These are phyloP conservation scores for Kazachstania sp. DNA, from an alignment of 1,139 yeast genomes.

Conservation along the genomic window DNA sequence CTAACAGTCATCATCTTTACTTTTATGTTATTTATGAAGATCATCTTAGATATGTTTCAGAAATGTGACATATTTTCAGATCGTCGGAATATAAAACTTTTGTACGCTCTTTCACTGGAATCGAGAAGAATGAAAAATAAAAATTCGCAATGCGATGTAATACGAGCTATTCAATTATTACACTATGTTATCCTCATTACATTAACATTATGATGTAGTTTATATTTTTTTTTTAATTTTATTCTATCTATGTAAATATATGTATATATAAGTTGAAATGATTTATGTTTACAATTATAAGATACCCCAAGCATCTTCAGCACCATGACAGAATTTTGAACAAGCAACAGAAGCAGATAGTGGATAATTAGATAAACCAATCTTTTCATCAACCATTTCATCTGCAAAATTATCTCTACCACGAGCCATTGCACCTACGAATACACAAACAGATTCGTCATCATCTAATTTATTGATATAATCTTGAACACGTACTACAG, in stretches of 20 bases:
- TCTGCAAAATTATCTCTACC: slow-evolving; percentile 97
- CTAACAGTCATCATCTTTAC: too few relatives aligned
- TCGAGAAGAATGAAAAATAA: too few relatives aligned
- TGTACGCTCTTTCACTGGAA: too few relatives aligned
- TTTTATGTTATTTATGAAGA: too few relatives aligned
- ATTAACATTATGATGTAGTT: too few relatives aligned
- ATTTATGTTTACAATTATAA: slow-evolving; percentile 28
- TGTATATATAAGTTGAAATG: background rate
- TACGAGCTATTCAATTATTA: too few relatives aligned
- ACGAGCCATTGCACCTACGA: slow-evolving; percentile 99
- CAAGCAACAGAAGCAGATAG: slow-evolving; percentile 97
- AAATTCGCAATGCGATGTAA: too few relatives aligned
- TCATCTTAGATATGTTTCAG: too few relatives aligned
- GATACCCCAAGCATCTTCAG: slow-evolving; percentile 96
- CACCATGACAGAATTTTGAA: slow-evolving; percentile 95
- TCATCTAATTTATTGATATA: slow-evolving; percentile 72
- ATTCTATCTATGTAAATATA: background rate
- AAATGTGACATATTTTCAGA: too few relatives aligned
- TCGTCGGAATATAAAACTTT: too few relatives aligned
- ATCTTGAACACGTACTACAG: slow-evolving; percentile 79
- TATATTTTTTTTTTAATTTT: too few relatives aligned
- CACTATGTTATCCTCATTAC: too few relatives aligned
- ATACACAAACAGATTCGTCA: slow-evolving; percentile 92
- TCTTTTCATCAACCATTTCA: slow-evolving; percentile 91
- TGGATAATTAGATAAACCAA: slow-evolving; percentile 91